Evolutionary conservation across 257 asterid genomes (phyloP).

Genomic region (Ilex asprella): DNA sequence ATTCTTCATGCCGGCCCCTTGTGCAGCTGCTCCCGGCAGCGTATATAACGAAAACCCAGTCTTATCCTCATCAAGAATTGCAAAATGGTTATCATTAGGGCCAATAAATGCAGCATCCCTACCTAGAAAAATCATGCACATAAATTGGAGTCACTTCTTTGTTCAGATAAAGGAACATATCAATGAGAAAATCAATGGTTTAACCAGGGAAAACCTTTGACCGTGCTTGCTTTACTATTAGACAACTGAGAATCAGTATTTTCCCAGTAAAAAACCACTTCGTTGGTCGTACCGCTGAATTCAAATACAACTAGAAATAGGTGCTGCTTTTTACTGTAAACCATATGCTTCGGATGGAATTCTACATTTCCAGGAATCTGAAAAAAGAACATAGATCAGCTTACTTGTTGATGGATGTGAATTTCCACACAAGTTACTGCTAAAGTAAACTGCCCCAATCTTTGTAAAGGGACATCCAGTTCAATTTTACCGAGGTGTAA

Average conservation of each 20-base stretch:
- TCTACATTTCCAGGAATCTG: slow-evolving; percentile 95
- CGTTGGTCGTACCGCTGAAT: slow-evolving; percentile 63
- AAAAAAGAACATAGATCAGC: slow-evolving; percentile 20
- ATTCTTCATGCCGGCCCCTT: slow-evolving; percentile 53
- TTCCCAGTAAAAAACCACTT: slow-evolving; percentile 93
- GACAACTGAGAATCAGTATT: slow-evolving; percentile 74
- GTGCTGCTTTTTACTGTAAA: slow-evolving; percentile 82
- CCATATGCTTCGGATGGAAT: slow-evolving; percentile 59
- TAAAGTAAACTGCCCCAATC: slow-evolving; percentile 1
- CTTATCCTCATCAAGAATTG: slow-evolving; percentile 89
- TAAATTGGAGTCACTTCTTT: slow-evolving; percentile 5
- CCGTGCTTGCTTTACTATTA: slow-evolving; percentile 73
- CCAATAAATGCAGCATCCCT: slow-evolving; percentile 90
- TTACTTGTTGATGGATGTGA: not conserved
- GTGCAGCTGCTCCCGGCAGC: slow-evolving; percentile 69
- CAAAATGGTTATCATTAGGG: slow-evolving; percentile 78
- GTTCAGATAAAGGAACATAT: slow-evolving; percentile 2
- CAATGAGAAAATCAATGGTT: slow-evolving; percentile 10
- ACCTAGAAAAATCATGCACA: slow-evolving; percentile 50
- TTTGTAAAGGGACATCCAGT: not conserved
- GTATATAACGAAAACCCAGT: slow-evolving; percentile 74
- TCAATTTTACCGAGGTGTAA: slow-evolving; percentile 62
- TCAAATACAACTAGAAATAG: slow-evolving; percentile 81
- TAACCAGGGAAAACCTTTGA: slow-evolving; percentile 60
- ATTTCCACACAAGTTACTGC: slow-evolving; percentile 12